phyloP scores from a whole-genome alignment of 2,329 filamentous ascomycete species.

The Metarhizium guizhouense region DNA sequence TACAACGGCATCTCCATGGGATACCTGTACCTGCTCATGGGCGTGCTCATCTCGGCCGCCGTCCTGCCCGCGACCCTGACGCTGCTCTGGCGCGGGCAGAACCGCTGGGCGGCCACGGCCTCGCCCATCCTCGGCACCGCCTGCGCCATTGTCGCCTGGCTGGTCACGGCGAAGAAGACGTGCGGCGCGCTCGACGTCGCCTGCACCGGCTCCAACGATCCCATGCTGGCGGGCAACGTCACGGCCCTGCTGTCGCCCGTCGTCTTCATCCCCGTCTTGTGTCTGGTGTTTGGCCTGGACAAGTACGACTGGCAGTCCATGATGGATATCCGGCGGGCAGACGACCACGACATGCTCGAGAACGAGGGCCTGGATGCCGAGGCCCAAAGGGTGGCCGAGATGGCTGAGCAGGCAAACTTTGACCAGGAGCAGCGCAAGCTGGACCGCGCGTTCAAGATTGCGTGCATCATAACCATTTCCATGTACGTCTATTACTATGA shows the following conservation, averaged over 20 bases:
- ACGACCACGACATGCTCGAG: constrained; percentile 64
- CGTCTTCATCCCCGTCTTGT: constrained; percentile 68
- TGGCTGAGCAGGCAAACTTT: constrained; percentile 22
- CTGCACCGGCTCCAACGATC: constrained; percentile 73
- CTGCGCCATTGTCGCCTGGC: constrained; percentile 63
- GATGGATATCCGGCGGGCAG: constrained; percentile 66
- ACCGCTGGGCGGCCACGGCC: constrained; percentile 59
- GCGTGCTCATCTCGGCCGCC: constrained; percentile 77
- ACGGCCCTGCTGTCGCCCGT: constrained; percentile 70
- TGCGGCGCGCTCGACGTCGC: constrained; percentile 60
- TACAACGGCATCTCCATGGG: constrained; percentile 78
- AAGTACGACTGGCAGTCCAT: constrained; percentile 85
- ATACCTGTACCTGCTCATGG: constrained; percentile 85
- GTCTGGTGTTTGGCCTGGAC: constrained; percentile 47
- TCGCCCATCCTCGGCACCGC: constrained; percentile 58
- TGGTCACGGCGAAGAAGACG: constrained; percentile 62
- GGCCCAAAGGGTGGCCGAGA: constrained; percentile 12
- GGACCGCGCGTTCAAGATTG: constrained; percentile 42
- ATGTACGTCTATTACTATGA: constrained; percentile 14
- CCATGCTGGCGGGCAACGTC: constrained; percentile 84
- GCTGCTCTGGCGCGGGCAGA: constrained; percentile 73
- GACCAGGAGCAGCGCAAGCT: constrained; percentile 40
- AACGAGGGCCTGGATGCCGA: constrained; percentile 41
- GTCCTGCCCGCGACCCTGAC: constrained; percentile 77
- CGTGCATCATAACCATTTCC: constrained; percentile 23